Percentiles rank a stretch among this genome's conserved stretches.
These are phyloP conservation scores for Hypomontagnella monticulosa DNA, from an alignment of 495 filamentous ascomycete genomes.

Conservation along the genomic window DNA sequence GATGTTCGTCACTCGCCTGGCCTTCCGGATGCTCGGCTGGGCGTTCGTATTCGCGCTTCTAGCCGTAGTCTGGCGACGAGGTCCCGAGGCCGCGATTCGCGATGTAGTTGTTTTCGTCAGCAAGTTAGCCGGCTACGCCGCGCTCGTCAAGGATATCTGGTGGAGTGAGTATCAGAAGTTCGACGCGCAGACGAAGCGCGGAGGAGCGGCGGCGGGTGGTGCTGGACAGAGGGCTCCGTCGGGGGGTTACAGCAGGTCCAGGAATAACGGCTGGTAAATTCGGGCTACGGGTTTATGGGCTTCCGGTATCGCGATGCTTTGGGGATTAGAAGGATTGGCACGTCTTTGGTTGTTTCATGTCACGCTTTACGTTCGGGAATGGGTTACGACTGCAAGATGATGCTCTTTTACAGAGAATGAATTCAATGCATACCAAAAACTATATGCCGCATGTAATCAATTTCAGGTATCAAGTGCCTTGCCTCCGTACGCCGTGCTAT, in stretches of 20 bases:
- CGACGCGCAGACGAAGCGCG: slow-evolving; percentile 49
- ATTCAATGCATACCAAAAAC: slow-evolving; percentile 9
- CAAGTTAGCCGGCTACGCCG: slow-evolving; percentile 56
- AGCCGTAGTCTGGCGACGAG: slow-evolving; percentile 69
- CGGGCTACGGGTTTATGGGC: not conserved
- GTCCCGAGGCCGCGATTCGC: slow-evolving; percentile 65
- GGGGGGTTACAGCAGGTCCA: slow-evolving; percentile 42
- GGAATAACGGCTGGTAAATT: slow-evolving; percentile 42
- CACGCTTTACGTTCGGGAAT: slow-evolving; percentile 7
- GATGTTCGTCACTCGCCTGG: slow-evolving; percentile 76
- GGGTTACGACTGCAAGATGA: slow-evolving; percentile 18
- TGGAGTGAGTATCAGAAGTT: slow-evolving; percentile 62
- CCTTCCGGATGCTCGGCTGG: slow-evolving; percentile 68
- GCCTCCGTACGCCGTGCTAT: slow-evolving; percentile 45
- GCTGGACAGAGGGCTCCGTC: slow-evolving; percentile 37
- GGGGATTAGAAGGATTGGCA: slow-evolving; percentile 7
- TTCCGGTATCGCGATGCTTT: no score
- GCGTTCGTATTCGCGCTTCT: slow-evolving; percentile 58
- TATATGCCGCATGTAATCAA: slow-evolving; percentile 12
- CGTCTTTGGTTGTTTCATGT: not conserved
- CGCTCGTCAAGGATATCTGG: slow-evolving; percentile 65
- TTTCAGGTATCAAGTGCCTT: slow-evolving; percentile 35
- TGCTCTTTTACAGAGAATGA: slow-evolving; percentile 31
- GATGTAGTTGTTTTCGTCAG: slow-evolving; percentile 59
- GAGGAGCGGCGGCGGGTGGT: slow-evolving; percentile 10